These are phyloP conservation scores for Inga oerstediana DNA, from an alignment of 306 rosid genomes.

Conservation along the genomic window DNA sequence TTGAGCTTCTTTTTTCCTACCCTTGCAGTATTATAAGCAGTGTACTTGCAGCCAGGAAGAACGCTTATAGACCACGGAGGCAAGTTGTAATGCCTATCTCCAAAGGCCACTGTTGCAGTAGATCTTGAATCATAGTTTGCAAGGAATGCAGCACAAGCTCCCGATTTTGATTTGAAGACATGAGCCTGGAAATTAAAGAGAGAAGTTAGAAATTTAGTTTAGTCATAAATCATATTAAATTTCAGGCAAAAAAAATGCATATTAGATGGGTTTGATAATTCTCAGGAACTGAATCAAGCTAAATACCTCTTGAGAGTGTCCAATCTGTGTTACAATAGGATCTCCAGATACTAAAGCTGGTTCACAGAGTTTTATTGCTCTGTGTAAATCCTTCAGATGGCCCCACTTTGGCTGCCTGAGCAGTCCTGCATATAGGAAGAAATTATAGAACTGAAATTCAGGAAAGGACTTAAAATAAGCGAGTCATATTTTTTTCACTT, in stretches of 20 bases:
- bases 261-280: conserved; percentile 22
- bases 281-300: conserved; percentile 21
- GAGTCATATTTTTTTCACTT: background rate
- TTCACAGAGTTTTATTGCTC: conserved; percentile 90
- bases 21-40: conserved; percentile 97
- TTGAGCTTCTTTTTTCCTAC: conserved; percentile 47
- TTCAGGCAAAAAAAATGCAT: background rate
- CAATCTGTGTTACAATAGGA: conserved; percentile 66
- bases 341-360: conserved; percentile 88
- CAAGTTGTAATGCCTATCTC: conserved; percentile 80
- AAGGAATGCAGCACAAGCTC: conserved; percentile 96
- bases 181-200: conserved; percentile 62
- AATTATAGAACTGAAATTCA: conserved; percentile 21
- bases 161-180: conserved; percentile 79
- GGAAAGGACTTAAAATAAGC: conserved; percentile 6
- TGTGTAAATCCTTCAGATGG: conserved; percentile 89
- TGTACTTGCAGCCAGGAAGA: conserved; percentile 93
- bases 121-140: conserved; percentile 75
- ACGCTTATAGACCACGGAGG: conserved; percentile 99
- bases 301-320: conserved; percentile 77
- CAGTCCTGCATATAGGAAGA: conserved; percentile 59
- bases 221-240: conserved; percentile 22
- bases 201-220: conserved; percentile 24
- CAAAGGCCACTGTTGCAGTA: conserved; percentile 73
- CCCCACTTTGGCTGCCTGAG: conserved; percentile 96